phyloP scores from a whole-genome alignment of 2,329 filamentous ascomycete species.

The Penicillium sp. region DNA sequence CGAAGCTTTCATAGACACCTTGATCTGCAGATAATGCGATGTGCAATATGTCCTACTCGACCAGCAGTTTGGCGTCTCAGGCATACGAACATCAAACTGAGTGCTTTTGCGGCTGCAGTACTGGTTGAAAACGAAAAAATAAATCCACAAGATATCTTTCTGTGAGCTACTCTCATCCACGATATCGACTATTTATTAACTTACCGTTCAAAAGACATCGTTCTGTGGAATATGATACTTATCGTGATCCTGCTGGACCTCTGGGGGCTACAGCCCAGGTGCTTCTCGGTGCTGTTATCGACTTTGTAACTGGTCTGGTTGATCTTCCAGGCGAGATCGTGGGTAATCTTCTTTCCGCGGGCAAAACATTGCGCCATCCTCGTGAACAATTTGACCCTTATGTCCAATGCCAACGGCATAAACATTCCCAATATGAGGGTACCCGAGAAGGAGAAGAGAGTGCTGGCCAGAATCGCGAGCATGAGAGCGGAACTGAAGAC shows the following conservation, averaged over 20 bases:
- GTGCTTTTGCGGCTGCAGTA: constrained; percentile 68
- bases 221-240: constrained; percentile 68
- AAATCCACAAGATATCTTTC: constrained; percentile 67
- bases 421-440: no score
- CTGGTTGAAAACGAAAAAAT: constrained; percentile 64
- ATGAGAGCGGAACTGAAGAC: no score
- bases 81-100: constrained; percentile 64
- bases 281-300: constrained; percentile 74
- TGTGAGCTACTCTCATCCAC: constrained; percentile 51
- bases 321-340: constrained; percentile 62
- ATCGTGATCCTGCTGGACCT: constrained; percentile 75
- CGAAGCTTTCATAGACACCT: constrained; percentile 69
- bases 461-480: no score
- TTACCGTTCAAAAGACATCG: constrained; percentile 44
- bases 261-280: constrained; percentile 74
- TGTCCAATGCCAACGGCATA: neutral
- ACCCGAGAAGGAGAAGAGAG: no score
- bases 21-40: constrained; percentile 64
- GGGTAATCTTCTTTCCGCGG: constrained; percentile 52
- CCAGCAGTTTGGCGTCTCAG: constrained; percentile 74
- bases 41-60: constrained; percentile 64
- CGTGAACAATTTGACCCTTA: constrained; percentile 51
- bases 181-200: constrained; percentile 30
- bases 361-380: constrained; percentile 44
- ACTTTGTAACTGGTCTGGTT: constrained; percentile 76